Conservation (phyloP, 305 asterid genomes). For the Ajuga reptans region DNA sequence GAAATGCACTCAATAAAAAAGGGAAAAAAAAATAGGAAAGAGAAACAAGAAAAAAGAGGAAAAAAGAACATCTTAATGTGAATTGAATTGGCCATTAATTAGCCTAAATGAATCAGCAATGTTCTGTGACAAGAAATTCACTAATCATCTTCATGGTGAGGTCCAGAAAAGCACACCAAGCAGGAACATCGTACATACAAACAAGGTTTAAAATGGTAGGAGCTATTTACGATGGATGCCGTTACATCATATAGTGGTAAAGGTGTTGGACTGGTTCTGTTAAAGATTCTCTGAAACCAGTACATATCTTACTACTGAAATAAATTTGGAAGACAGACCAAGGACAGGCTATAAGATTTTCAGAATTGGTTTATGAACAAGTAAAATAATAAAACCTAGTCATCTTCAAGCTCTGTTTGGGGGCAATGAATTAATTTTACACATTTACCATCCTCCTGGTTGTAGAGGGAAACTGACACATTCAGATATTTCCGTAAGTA, state of each 20-base stretch:
- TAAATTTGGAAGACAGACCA: constrained; percentile 13
- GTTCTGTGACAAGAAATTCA: constrained; percentile 1
- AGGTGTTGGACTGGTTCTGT: constrained; percentile 1
- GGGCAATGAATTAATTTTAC: background rate
- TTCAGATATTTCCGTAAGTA: constrained; percentile 9
- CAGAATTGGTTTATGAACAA: constrained; percentile 2
- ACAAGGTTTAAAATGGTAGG: background rate
- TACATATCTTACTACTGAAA: background rate
- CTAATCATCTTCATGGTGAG: background rate
- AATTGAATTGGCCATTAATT: constrained; percentile 1
- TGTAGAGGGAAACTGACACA: background rate
- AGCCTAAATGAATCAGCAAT: background rate
- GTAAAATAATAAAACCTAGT: background rate
- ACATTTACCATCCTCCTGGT: background rate
- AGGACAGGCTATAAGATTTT: constrained; percentile 6
- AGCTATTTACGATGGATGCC: constrained; percentile 4
- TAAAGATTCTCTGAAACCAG: background rate
- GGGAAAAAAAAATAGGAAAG: too few species aligned
- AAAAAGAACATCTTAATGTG: background rate
- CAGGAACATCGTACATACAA: background rate
- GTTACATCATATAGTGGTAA: background rate
- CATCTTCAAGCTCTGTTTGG: background rate
- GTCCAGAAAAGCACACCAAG: constrained; percentile 2
- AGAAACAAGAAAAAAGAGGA: background rate
- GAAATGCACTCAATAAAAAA: too few species aligned